Conservation (phyloP, 331 rosid genomes). For the Telfairia occidentalis region DNA sequence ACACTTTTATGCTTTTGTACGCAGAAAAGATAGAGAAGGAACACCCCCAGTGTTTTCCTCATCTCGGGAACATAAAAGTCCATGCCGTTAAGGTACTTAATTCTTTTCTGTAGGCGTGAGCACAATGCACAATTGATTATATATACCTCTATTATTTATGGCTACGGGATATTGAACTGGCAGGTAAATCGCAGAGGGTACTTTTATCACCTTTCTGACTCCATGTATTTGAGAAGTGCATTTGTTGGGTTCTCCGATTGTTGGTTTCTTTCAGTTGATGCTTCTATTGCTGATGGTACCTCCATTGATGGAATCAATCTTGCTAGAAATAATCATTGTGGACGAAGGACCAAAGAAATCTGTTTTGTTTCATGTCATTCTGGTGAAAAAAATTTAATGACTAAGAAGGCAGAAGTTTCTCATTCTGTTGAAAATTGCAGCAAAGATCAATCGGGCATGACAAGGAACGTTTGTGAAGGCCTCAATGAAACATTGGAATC, state of each 20-base stretch:
- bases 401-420: conserved; percentile 3
- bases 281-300: conserved; percentile 24
- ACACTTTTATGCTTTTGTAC: neutral
- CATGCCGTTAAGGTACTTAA: conserved; percentile 43
- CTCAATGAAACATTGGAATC: neutral
- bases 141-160: neutral
- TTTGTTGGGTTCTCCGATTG: conserved; percentile 20
- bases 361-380: neutral
- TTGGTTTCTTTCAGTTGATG: conserved; percentile 62
- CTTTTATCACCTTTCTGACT: conserved; percentile 51
- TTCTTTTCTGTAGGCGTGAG: neutral
- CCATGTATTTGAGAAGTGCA: conserved; percentile 40
- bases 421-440: conserved; percentile 4
- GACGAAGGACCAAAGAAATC: no score
- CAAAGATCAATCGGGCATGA: neutral
- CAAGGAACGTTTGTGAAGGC: neutral
- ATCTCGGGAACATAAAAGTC: conserved; percentile 40
- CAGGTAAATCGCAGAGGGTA: conserved; percentile 46
- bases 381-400: conserved; percentile 7
- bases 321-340: neutral
- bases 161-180: neutral
- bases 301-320: conserved; percentile 4
- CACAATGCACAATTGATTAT: neutral
- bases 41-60: conserved; percentile 45
- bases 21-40: conserved; percentile 35